Evolutionary conservation across 2,329 filamentous ascomycete species (phyloP).

Genomic region (Botrytis squamosa): DNA sequence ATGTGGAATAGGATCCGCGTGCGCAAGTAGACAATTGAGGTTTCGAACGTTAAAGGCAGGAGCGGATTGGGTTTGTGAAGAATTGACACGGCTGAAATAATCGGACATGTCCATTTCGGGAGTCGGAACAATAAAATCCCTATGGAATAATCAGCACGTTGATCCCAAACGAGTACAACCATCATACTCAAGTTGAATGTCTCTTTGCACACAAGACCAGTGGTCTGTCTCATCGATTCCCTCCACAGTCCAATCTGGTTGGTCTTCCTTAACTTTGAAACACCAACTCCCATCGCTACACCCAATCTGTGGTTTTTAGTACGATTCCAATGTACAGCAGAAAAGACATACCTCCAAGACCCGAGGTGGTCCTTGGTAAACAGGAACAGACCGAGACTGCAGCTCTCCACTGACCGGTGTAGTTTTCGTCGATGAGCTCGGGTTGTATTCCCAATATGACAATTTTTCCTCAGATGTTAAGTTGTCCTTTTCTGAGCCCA

Average conservation of each 20-base stretch:
- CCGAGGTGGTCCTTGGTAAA: conserved; percentile 29
- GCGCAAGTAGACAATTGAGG: conserved; percentile 32
- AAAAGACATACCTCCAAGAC: conserved; percentile 31
- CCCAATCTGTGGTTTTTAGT: conserved; percentile 26
- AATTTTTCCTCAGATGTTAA: conserved; percentile 19
- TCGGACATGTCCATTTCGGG: conserved; percentile 23
- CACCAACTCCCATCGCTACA: conserved; percentile 38
- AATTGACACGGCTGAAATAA: conserved; percentile 31
- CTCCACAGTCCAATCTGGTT: conserved; percentile 37
- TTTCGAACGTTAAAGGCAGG: conserved; percentile 37
- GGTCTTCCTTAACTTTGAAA: conserved; percentile 32
- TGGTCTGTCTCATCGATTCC: conserved; percentile 37
- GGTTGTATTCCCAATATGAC: conserved; percentile 33
- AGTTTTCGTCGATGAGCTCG: conserved; percentile 9
- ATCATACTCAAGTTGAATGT: conserved; percentile 26
- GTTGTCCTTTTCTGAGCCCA: conserved; percentile 7
- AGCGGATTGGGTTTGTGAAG: conserved; percentile 27
- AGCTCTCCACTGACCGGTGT: background rate
- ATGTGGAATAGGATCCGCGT: conserved; percentile 32
- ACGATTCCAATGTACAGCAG: background rate
- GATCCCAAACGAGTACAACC: background rate
- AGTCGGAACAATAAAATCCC: conserved; percentile 32
- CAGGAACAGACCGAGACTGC: conserved; percentile 19
- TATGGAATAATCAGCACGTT: conserved; percentile 14
- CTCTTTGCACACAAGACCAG: conserved; percentile 31